phyloP scores from a whole-genome alignment of 441 rosid genomes.

The Omphalea diandra region DNA sequence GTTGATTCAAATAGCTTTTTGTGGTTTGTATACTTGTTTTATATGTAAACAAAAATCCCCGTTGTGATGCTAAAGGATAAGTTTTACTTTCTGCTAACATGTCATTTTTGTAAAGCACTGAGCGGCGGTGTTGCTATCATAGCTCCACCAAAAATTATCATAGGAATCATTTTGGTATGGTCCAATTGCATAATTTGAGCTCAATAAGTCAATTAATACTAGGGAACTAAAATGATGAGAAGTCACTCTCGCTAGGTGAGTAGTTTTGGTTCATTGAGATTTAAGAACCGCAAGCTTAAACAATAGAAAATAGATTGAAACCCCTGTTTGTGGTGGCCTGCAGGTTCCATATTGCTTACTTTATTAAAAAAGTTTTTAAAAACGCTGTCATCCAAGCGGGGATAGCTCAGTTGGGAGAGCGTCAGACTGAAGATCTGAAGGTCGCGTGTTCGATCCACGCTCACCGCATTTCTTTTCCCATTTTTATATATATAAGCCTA shows the following conservation, averaged over 20 bases:
- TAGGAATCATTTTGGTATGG: background rate
- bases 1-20: too few species aligned
- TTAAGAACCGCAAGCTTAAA: too few species aligned
- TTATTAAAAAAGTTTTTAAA: too few species aligned
- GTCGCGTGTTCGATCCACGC: conserved; percentile 89
- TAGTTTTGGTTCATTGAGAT: too few species aligned
- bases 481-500: background rate
- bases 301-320: too few species aligned
- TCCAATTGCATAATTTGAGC: too few species aligned
- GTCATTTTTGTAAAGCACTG: background rate
- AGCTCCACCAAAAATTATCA: background rate
- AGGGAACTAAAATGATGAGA: too few species aligned
- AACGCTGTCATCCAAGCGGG: conserved; percentile 44
- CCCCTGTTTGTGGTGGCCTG: too few species aligned
- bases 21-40: background rate
- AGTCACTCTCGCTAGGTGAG: background rate
- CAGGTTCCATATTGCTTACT: too few species aligned
- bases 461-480: conserved; percentile 51
- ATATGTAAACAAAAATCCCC: background rate
- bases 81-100: background rate
- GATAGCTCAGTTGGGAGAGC: conserved; percentile 97
- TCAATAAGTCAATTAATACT: too few species aligned
- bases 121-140: too few species aligned
- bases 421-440: too few species aligned
- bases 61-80: background rate